Conservation (phyloP, 495 filamentous ascomycete species). For the Podospora pseudopauciseta region DNA sequence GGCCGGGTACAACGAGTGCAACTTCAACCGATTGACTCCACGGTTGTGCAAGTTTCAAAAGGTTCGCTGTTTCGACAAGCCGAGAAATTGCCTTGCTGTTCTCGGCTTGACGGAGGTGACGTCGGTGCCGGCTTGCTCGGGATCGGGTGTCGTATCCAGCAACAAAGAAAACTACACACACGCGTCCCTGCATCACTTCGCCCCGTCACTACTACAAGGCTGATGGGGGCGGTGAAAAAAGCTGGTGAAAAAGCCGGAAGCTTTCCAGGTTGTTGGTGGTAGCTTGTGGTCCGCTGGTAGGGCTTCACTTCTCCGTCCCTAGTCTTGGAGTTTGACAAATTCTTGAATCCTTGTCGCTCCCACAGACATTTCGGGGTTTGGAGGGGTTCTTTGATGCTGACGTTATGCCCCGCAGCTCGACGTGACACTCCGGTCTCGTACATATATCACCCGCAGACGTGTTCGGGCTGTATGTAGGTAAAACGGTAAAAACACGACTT, state of each 20-base stretch:
- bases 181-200: background rate
- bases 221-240: background rate
- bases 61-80: background rate
- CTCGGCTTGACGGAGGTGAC: background rate
- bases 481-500: background rate
- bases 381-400: background rate
- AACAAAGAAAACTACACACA: background rate
- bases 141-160: background rate
- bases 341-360: background rate
- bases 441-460: background rate
- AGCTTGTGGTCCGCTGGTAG: background rate
- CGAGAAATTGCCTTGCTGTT: background rate
- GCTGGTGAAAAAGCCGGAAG: background rate
- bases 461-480: background rate
- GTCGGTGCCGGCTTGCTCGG: background rate
- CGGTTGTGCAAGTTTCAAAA: background rate
- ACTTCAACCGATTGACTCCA: background rate
- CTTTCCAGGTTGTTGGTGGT: background rate
- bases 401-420: background rate
- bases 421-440: background rate
- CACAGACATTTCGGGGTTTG: background rate
- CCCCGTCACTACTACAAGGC: background rate
- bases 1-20: background rate
- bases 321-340: background rate
- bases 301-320: background rate